Evolutionary conservation across 1,284 basidiomycete species (phyloP), one percentile per base, ranked within the genome.

Genomic region (Sanghuangporus weigelae): DNA sequence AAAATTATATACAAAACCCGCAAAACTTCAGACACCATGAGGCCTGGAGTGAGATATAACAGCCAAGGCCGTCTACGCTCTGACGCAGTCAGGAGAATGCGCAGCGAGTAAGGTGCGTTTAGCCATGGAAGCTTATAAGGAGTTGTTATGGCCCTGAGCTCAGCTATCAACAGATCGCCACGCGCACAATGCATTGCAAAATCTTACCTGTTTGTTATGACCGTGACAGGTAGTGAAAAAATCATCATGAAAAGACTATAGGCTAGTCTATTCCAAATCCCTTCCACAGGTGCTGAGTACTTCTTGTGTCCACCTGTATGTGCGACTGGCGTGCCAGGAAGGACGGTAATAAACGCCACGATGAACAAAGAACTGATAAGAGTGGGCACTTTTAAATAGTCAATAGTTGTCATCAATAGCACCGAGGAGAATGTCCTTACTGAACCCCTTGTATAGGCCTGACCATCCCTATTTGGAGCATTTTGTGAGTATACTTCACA

Each of bases 401-500:
- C 26, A 63, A 16, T 23, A 12, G 26, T 48, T 38, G n/a, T 19
- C 23, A 62, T 35, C 66, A 51, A 23, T 7, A 26, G 26, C 31
- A 14, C 78, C 38, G 31, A 38, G 35, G 19, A 14, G 19, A 23
- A 10, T 26, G 23, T 11, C 8, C 90, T 60, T 71, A 92, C 90
- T 90, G 56, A 88, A 73, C 57, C 93, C 93, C 75, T 95, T 96
- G 81, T 91, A 95, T 48, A 95, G 73, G 19, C 93, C 93, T 59
- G 79, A 73, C 81, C 82, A 87, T 23, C 93, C 90, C 86, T 91
- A 60, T 26, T 50, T 23, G 60, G 61, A 19, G 49, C 62, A 62
- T 62, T 59, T 7, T 19, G 21, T 46, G 44, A 46, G 44, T 11
- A n/a, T 46, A 7, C 16, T 8, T 46, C n/a, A 2, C 16, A 46